phyloP scores from a whole-genome alignment of 164 flowering plant species.

The Vitis labrusca region DNA sequence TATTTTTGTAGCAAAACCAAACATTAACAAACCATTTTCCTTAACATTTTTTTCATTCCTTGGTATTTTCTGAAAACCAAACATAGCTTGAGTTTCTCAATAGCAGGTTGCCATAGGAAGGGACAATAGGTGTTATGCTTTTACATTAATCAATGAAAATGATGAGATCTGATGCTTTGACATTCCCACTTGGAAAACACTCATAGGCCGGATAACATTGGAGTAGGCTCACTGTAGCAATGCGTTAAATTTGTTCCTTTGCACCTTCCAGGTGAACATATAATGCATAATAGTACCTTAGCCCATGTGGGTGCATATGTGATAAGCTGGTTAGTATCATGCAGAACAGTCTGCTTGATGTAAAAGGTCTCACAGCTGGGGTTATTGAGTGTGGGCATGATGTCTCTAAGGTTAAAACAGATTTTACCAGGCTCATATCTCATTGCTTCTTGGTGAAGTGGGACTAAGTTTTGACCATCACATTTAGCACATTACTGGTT shows the following conservation, averaged over 20 bases:
- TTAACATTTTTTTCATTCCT: too few relatives aligned
- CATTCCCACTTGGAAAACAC: background rate
- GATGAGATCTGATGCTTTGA: background rate
- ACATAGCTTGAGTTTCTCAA: background rate
- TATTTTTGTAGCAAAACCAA: too few relatives aligned
- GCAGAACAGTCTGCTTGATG: background rate
- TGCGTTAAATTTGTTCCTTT: background rate
- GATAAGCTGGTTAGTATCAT: background rate
- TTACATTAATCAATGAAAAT: background rate
- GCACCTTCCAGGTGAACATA: background rate
- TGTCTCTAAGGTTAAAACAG: background rate
- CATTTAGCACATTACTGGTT: background rate
- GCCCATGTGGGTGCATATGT: background rate
- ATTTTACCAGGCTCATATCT: background rate
- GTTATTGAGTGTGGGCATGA: background rate
- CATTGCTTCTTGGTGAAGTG: background rate
- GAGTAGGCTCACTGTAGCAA: background rate
- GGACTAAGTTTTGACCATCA: background rate
- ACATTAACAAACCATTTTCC: too few relatives aligned
- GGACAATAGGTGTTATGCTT: background rate
- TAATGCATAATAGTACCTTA: background rate
- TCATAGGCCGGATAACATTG: background rate
- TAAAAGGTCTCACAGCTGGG: background rate
- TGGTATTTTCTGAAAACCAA: background rate
- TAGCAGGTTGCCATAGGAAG: background rate